Base-by-base conservation (phyloP, 106 monocot species). In the Allium fistulosum region DNA sequence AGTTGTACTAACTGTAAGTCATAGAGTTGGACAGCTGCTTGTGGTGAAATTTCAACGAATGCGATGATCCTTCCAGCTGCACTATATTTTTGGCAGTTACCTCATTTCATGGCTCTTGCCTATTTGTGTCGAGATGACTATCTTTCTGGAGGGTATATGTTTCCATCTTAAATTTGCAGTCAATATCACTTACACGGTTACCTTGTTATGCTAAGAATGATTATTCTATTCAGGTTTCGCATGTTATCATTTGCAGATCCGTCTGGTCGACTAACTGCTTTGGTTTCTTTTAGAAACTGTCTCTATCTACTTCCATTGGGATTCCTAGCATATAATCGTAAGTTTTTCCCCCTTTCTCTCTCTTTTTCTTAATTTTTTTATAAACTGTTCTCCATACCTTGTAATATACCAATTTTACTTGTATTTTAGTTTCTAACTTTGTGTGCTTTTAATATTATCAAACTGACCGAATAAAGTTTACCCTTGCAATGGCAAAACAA, bases 31-130 rank as follows among this genome's bases (percentile, higher is more conserved):
- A 93, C 75, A 45, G 99, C 99, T 49, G 90, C 93, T 68, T 77
- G 82, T 53, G 83, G 85, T 76, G 92, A 90, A 59, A n/a, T 99
- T 67, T 81, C 99, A 57, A 68, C 85, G 15, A 86, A 85, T 55
- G 79, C 93, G 26, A 76, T 93, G 84, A 82, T 99, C 71, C 93
- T 99, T 82, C 99, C 99, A 69, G 90, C 93, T 51, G 99, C 93
- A 65, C 74, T 99, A 58, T 99, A 99, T 72, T 99, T 87, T 79
- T 99, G 99, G 99, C 99, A 99, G 71, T 79, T 99, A 68, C 99
- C 99, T 11, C 99, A 99, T 81, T 99, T 99, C 66, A 90, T 99
- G 92, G 87, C 99, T 58, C 99, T 99, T 75, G 99, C 99, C 2
- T 99, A 99, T 72, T 70, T 99, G 67, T 99, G 99, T 73, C 93